Conservation (phyloP, 306 rosid genomes). For the Sphenostylis stenocarpa region DNA sequence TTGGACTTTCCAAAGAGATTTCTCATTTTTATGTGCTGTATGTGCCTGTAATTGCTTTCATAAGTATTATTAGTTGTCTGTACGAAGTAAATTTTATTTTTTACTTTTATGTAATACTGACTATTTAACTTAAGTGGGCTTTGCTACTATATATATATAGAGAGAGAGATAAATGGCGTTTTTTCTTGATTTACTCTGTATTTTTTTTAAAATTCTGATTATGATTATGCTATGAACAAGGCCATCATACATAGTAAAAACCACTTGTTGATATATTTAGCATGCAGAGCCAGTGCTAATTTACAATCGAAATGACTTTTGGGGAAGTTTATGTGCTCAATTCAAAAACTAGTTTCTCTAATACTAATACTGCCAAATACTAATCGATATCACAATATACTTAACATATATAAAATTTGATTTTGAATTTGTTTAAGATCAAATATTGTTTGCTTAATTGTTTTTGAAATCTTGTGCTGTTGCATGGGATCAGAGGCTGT, state of each 20-base stretch:
- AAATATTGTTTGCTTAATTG: neutral
- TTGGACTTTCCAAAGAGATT: slow-evolving; percentile 2
- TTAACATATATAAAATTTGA: neutral
- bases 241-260: slow-evolving; percentile 2
- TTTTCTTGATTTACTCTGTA: neutral
- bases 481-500: neutral
- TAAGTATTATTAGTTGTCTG: neutral
- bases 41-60: neutral
- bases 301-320: neutral
- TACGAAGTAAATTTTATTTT: neutral
- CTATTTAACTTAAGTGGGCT: neutral
- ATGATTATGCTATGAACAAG: neutral
- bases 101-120: neutral
- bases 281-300: neutral
- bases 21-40: neutral
- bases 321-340: neutral
- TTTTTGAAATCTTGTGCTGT: slow-evolving; percentile 6
- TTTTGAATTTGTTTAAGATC: neutral
- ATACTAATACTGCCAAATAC: neutral
- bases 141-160: neutral
- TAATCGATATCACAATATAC: neutral
- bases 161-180: neutral
- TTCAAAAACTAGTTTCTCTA: neutral
- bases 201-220: neutral
- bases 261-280: slow-evolving; percentile 4